A percentile compares a stretch with the other conserved stretches of the same genome.
phyloP scores from a whole-genome alignment of 495 filamentous ascomycete genomes.

The Cairneyella variabilis region DNA sequence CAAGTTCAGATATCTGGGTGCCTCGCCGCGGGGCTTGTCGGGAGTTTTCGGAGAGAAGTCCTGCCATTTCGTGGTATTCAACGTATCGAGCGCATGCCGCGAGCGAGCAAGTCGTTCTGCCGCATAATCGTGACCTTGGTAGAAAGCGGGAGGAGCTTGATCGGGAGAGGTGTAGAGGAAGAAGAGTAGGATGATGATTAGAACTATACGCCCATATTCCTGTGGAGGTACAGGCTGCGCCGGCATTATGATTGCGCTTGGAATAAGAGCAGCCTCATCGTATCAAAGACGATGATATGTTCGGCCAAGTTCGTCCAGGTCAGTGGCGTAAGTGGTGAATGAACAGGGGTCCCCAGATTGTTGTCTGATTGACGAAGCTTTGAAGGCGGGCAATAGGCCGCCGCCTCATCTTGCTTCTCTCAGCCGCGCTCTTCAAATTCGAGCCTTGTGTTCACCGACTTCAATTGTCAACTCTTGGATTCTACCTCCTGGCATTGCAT shows the following conservation, averaged over 20 bases:
- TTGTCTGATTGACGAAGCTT: too few species aligned
- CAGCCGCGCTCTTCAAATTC: too few species aligned
- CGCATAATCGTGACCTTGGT: conserved; percentile 34
- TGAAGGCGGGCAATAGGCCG: too few species aligned
- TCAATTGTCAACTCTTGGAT: too few species aligned
- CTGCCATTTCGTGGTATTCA: conserved; percentile 71
- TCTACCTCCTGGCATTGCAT: too few species aligned
- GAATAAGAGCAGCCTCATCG: conserved; percentile 7
- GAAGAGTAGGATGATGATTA: conserved; percentile 34
- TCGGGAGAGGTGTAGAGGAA: conserved; percentile 33
- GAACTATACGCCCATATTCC: conserved; percentile 24
- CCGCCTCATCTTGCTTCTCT: too few species aligned
- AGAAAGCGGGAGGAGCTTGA: conserved; percentile 32
- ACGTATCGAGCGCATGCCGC: conserved; percentile 54
- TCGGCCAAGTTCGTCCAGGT: too few species aligned
- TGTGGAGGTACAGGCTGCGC: conserved; percentile 13
- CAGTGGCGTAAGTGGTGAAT: not conserved
- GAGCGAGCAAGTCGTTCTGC: conserved; percentile 42
- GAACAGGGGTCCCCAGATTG: too few species aligned
- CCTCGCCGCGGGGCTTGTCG: conserved; percentile 26
- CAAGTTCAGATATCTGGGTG: conserved; percentile 65
- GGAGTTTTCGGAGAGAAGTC: conserved; percentile 57
- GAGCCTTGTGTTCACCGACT: too few species aligned
- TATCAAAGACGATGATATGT: not conserved
- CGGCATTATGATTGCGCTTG: conserved; percentile 12